Evolutionary conservation across 164 flowering plant genomes (phyloP).

Genomic region (Sedum album): DNA sequence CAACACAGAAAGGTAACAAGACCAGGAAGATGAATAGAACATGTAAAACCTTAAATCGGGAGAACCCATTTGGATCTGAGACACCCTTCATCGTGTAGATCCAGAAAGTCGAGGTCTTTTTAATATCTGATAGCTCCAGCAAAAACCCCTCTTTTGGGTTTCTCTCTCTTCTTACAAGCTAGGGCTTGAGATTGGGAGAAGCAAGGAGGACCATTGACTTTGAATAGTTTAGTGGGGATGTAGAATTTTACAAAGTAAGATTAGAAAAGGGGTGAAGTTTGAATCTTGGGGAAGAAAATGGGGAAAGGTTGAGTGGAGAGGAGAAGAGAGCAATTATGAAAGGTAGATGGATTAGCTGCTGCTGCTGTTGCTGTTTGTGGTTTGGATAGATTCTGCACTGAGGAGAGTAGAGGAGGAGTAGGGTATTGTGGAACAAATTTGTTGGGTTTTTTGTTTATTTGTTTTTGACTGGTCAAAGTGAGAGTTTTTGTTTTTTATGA

Average conservation of each 20-base stretch:
- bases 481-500: no score
- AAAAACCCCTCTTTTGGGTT: background rate
- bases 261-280: no score
- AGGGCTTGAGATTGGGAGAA: constrained; percentile 1
- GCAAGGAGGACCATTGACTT: constrained; percentile 6
- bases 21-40: background rate
- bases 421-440: no score
- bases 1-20: background rate
- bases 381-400: no score
- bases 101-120: background rate
- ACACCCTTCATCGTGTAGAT: background rate
- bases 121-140: background rate
- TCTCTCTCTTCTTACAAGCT: background rate
- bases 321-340: no score
- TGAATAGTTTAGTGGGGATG: constrained; percentile 3
- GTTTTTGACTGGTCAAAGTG: no score
- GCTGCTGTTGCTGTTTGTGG: no score
- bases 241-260: background rate
- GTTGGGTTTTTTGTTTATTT: no score
- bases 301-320: no score
- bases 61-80: constrained; percentile 3
- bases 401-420: no score
- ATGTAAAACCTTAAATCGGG: background rate
- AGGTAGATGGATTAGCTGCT: no score
- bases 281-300: no score